Conservation (phyloP, 1,284 basidiomycete species). For the Porodaedalea pini region DNA sequence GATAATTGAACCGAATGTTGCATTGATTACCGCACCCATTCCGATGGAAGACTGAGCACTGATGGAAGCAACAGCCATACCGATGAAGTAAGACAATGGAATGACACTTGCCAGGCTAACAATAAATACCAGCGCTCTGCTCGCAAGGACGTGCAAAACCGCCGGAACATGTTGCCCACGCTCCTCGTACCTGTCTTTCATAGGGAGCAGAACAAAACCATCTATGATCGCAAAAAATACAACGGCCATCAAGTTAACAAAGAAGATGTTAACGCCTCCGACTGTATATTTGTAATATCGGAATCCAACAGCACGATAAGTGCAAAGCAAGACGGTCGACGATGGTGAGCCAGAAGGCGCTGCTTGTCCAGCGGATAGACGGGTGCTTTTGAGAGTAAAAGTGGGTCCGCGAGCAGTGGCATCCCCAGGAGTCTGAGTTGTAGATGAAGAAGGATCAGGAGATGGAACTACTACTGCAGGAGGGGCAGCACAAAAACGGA, state of each 20-base stretch:
- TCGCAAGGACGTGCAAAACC: slow-evolving; percentile 69
- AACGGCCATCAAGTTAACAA: slow-evolving; percentile 91
- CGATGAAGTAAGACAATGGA: slow-evolving; percentile 97
- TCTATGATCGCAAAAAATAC: slow-evolving; percentile 97
- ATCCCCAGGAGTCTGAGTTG: slow-evolving; percentile 27
- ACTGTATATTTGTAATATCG: slow-evolving; percentile 99
- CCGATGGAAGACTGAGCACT: slow-evolving; percentile 97
- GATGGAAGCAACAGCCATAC: slow-evolving; percentile 99
- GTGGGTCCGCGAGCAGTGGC: slow-evolving; percentile 30
- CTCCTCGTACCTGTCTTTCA: slow-evolving; percentile 57
- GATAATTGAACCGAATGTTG: slow-evolving; percentile 97
- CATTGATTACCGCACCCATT: slow-evolving; percentile 99
- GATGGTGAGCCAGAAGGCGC: slow-evolving; percentile 67
- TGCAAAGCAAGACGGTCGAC: slow-evolving; percentile 91
- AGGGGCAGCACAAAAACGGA: slow-evolving; percentile 89
- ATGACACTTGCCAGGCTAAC: slow-evolving; percentile 90
- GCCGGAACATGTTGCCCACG: slow-evolving; percentile 56
- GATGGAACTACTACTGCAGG: slow-evolving; percentile 49
- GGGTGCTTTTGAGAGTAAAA: slow-evolving; percentile 55
- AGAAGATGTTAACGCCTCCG: slow-evolving; percentile 97
- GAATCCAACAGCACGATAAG: slow-evolving; percentile 86
- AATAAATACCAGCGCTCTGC: slow-evolving; percentile 80
- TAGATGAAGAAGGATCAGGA: slow-evolving; percentile 28
- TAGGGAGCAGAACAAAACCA: slow-evolving; percentile 77
- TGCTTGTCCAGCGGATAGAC: slow-evolving; percentile 67